Base-by-base conservation (phyloP, 768 basidiomycete genomes). In the Agrocybe praecox region DNA sequence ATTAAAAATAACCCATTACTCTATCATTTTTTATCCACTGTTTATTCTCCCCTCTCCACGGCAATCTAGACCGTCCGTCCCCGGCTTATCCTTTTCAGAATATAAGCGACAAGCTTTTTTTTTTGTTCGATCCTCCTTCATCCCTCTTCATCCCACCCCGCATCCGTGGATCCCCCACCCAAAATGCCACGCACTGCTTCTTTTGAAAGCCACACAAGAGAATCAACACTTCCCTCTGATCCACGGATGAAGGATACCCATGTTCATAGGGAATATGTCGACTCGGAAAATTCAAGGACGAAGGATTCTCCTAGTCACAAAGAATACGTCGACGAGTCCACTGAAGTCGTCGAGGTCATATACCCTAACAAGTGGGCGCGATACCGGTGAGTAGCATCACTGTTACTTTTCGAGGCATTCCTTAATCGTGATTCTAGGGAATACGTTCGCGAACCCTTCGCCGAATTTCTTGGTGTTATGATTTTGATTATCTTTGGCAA, bases 391-490 rank as follows among this genome's bases (percentile, higher is more conserved):
- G 74, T 46, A 9, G 24, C 49, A 18, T 40, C 46, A 22, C 6
- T 40, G 33, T 40, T 34, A 32, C 17, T 26, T 22, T 34, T 46
- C 23, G 1, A 34, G 10, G 45, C 21, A 8, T 14, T 4, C 33
- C 29, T 6, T 18, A 44, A 33, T 24, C 54, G n/a, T 48, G 49
- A 21, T 19, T n/a, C 44, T 55, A 83, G 85, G 26, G 70, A 75
- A 54, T 64, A 66, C 46, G 65, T 88, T 40, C 76, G 82, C 56
- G 87, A 89, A 68, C 80, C 85, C 15, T 78, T 77, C 24, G 88
- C 85, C 15, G 87, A 89, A 67, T 86, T 88, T 61, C 63, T 87
- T 44, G 87, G 86, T 18, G 76, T 79, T 8, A 79, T 80, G 64
- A 72, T 88, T 26, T 71, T 88, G 9, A 72, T 86, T 53, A 80